phyloP scores from a whole-genome alignment of 352 stramenopile genomes.

The Pythium apleroticum region DNA sequence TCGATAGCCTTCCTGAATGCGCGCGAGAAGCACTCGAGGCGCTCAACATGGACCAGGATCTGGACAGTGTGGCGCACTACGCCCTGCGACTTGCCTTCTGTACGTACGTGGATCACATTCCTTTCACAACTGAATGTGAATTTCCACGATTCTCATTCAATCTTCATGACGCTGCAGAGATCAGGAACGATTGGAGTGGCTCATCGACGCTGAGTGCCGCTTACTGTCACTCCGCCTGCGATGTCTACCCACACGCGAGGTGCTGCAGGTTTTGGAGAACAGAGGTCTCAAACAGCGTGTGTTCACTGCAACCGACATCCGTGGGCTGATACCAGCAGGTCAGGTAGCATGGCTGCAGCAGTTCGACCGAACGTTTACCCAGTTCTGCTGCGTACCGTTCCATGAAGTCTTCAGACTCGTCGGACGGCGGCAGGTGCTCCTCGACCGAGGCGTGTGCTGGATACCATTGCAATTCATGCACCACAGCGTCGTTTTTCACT shows the following conservation, averaged over 20 bases:
- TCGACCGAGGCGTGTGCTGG: constrained; percentile 49
- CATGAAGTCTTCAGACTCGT: constrained; percentile 35
- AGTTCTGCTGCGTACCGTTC: constrained; percentile 24
- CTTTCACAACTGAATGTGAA: constrained; percentile 7
- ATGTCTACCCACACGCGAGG: neutral
- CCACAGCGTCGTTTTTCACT: constrained; percentile 45
- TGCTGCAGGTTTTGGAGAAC: constrained; percentile 24
- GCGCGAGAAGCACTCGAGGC: constrained; percentile 8
- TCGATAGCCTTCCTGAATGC: constrained; percentile 12
- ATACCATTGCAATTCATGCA: constrained; percentile 39
- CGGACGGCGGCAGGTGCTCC: constrained; percentile 37
- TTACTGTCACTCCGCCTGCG: constrained; percentile 8
- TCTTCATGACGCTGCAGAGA: constrained; percentile 30
- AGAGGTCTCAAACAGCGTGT: neutral
- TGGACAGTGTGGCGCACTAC: constrained; percentile 24
- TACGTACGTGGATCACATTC: constrained; percentile 20
- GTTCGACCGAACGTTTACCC: neutral
- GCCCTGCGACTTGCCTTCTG: constrained; percentile 24
- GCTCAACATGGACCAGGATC: constrained; percentile 19
- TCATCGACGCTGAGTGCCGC: constrained; percentile 45
- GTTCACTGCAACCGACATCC: neutral
- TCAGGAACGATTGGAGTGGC: constrained; percentile 45
- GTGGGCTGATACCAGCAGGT: neutral
- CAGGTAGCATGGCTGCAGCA: constrained; percentile 10
- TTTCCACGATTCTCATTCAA: neutral